phyloP scores from a whole-genome alignment of 169 alveolate species.

The Plasmodium adleri region DNA sequence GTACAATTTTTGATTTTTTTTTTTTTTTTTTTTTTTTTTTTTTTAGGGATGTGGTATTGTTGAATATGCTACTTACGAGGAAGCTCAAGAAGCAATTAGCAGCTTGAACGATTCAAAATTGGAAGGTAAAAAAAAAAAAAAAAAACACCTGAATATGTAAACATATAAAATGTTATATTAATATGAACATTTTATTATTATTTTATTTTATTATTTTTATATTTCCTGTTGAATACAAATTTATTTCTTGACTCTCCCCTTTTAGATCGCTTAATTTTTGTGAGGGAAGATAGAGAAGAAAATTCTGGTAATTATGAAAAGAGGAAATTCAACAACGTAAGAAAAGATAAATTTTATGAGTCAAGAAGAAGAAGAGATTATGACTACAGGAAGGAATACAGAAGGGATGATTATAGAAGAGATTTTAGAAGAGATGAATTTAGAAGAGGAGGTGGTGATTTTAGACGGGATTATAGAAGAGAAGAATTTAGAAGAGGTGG shows the following conservation, averaged over 20 bases:
- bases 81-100: conserved; percentile 87
- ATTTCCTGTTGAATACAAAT: conserved; percentile 16
- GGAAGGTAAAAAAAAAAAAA: conserved; percentile 16
- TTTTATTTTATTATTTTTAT: conserved; percentile 7
- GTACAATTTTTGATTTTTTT: background rate
- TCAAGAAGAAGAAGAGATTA: conserved; percentile 36
- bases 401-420: conserved; percentile 29
- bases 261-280: conserved; percentile 89
- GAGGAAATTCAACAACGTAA: conserved; percentile 27
- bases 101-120: conserved; percentile 85
- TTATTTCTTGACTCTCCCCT: background rate
- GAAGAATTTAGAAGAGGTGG: conserved; percentile 45
- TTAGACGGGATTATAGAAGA: conserved; percentile 49
- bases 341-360: conserved; percentile 48
- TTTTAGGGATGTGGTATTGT: conserved; percentile 90
- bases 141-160: too few species aligned
- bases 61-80: conserved; percentile 86
- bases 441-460: conserved; percentile 36
- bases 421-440: conserved; percentile 25
- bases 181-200: too few species aligned
- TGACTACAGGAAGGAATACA: conserved; percentile 35
- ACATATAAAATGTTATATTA: too few species aligned
- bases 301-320: conserved; percentile 47
- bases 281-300: conserved; percentile 89
- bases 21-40: background rate